Base-by-base conservation (phyloP, 1,284 basidiomycete genomes). In the Ustilago shanxiensis region DNA sequence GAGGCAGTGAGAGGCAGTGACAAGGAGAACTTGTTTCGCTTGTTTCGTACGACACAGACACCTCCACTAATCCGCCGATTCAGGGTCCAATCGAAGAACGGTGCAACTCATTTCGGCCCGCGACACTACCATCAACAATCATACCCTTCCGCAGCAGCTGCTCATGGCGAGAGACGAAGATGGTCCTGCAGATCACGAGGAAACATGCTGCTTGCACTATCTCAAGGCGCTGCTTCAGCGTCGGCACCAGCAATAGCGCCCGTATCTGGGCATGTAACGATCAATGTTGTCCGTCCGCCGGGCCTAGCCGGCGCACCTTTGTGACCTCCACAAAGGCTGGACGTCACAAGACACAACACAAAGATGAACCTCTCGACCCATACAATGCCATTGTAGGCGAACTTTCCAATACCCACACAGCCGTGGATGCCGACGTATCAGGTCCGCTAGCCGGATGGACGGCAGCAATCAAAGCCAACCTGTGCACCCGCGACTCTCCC, bases 391-490 rank as follows among this genome's bases (percentile, higher is more conserved):
- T 81, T 18, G 65, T 76, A 6, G 37, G 60, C 1, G 39, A 52
- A 16, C 7, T 77, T 2, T 16, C 22, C 7, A 14, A 53, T 2
- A 20, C 22, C 2, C 28, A 8, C 20, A 14, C 50, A 16, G n/a
- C 29, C 44, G 26, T 31, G 22, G 20, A n/a, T n/a, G n/a, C n/a
- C n/a, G n/a, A n/a, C n/a, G n/a, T n/a, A n/a, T n/a, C 41, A 20
- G 56, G 49, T 6, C 79, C 77, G 5, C 58, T 85, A 13, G 33
- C 33, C 1, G 79, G 71, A 2, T 83, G 82, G 81, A 37, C 72
- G 7, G 73, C 83, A 1, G 79, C 79, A 29, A 62, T 86, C 77
- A 86, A 86, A 59, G 79, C 82, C 33, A 86, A 86, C 66, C 62
- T 86, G 22, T 77, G 75, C 57, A 78, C 82, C 41, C 26, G 56